These are phyloP conservation scores for Sarcodon aspratus DNA, from an alignment of 768 basidiomycete species.

Conservation along the genomic window DNA sequence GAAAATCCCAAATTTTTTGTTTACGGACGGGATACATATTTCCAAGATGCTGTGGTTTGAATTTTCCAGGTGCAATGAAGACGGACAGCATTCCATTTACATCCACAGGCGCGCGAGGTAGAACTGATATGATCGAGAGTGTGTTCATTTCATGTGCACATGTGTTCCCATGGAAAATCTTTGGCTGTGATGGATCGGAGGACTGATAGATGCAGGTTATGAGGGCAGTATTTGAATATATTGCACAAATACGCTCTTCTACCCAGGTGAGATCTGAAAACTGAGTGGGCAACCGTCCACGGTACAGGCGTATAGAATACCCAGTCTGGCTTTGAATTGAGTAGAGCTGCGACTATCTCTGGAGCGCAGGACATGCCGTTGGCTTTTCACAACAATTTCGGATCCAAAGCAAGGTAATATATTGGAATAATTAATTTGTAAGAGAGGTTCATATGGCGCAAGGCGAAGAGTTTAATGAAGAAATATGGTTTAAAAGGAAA, in stretches of 20 bases:
- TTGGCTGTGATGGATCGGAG: constrained; percentile 11
- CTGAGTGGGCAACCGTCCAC: not conserved
- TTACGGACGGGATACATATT: constrained; percentile 13
- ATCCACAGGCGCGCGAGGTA: constrained; percentile 17
- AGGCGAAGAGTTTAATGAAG: no score
- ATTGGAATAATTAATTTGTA: no score
- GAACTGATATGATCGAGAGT: constrained; percentile 13
- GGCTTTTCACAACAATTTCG: no score
- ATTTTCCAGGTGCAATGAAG: constrained; percentile 17
- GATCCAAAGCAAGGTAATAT: no score
- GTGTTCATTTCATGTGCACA: constrained; percentile 24
- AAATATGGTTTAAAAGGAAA: no score
- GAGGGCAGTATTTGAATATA: constrained; percentile 17
- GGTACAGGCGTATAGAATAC: no score
- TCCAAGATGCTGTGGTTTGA: constrained; percentile 6
- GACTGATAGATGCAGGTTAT: constrained; percentile 16
- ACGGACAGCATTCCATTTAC: constrained; percentile 14
- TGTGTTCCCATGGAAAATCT: constrained; percentile 21
- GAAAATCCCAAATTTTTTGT: constrained; percentile 13
- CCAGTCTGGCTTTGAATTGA: no score
- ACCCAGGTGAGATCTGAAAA: not conserved
- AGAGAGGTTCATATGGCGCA: no score
- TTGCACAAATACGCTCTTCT: constrained; percentile 8
- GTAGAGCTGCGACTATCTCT: no score
- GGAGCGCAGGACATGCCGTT: no score